Evolutionary conservation across 371 early-diverging fungal genomes (phyloP).

Genomic region (Mucor ambiguus): DNA sequence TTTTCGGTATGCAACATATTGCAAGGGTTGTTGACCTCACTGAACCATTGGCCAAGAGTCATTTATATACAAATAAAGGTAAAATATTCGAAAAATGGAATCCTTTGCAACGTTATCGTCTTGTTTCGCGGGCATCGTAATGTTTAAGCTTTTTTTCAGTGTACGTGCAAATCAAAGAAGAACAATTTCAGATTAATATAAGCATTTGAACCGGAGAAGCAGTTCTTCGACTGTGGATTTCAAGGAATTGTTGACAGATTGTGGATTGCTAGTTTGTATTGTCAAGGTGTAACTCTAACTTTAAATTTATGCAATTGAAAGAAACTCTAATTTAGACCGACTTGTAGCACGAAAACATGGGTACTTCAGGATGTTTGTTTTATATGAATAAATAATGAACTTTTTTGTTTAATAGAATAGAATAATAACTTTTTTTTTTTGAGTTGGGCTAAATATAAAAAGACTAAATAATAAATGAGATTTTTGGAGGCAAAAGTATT

Average conservation of each 20-base stretch:
- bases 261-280: neutral
- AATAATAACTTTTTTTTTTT: neutral
- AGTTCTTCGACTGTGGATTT: neutral
- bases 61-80: neutral
- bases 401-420: slow-evolving; percentile 1
- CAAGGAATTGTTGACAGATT: slow-evolving; percentile 5
- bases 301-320: slow-evolving; percentile 3
- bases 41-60: neutral
- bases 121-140: slow-evolving; percentile 1
- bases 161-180: neutral
- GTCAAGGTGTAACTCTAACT: slow-evolving; percentile 2
- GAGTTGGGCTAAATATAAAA: neutral
- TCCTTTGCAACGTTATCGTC: neutral
- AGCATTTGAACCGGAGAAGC: neutral
- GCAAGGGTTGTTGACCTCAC: neutral
- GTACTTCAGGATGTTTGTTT: neutral
- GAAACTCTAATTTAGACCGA: neutral
- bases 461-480: slow-evolving; percentile 1
- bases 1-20: neutral
- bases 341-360: slow-evolving; percentile 3
- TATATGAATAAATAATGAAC: neutral
- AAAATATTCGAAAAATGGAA: neutral
- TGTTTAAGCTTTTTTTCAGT: neutral
- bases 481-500: neutral
- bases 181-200: neutral